phyloP scores from a whole-genome alignment of 495 filamentous ascomycete species.

The Annulohypoxylon maeteangense region DNA sequence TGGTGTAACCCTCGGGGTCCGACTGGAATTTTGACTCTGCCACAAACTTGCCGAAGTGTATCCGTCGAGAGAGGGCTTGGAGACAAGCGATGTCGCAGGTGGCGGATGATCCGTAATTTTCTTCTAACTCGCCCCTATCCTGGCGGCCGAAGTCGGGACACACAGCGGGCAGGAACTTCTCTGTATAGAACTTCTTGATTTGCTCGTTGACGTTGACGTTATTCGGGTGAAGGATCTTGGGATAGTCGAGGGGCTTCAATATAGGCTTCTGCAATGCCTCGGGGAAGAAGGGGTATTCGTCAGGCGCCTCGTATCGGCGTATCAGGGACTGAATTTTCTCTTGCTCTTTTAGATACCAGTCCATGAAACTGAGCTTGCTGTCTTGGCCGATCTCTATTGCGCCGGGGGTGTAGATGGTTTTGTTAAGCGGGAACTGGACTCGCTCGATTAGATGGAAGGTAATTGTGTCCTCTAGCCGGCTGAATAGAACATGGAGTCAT shows the following conservation, averaged over 20 bases:
- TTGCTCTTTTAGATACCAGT: slow-evolving; percentile 91
- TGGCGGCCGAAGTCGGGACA: slow-evolving; percentile 76
- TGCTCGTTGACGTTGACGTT: slow-evolving; percentile 89
- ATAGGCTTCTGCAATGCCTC: slow-evolving; percentile 82
- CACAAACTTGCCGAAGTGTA: slow-evolving; percentile 99
- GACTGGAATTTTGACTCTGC: slow-evolving; percentile 97
- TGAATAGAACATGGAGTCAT: slow-evolving; percentile 50
- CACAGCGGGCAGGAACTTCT: slow-evolving; percentile 81
- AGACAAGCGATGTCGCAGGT: slow-evolving; percentile 91
- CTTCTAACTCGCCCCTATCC: slow-evolving; percentile 85
- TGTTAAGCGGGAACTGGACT: slow-evolving; percentile 94
- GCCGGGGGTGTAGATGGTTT: slow-evolving; percentile 83
- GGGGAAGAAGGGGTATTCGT: slow-evolving; percentile 98
- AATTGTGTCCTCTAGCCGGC: slow-evolving; percentile 97
- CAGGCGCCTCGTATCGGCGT: slow-evolving; percentile 93
- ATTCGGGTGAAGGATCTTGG: slow-evolving; percentile 90
- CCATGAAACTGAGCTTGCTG: slow-evolving; percentile 80
- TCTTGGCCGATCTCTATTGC: slow-evolving; percentile 76
- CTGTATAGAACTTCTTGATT: slow-evolving; percentile 86
- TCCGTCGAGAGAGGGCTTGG: slow-evolving; percentile 88
- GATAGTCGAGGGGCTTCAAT: slow-evolving; percentile 88
- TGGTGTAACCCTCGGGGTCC: slow-evolving; percentile 81
- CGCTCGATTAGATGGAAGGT: slow-evolving; percentile 98
- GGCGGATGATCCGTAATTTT: slow-evolving; percentile 95
- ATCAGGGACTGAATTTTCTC: slow-evolving; percentile 93